These are phyloP conservation scores for Claviceps citrina DNA, from an alignment of 2,329 filamentous ascomycete species.

Conservation along the genomic window DNA sequence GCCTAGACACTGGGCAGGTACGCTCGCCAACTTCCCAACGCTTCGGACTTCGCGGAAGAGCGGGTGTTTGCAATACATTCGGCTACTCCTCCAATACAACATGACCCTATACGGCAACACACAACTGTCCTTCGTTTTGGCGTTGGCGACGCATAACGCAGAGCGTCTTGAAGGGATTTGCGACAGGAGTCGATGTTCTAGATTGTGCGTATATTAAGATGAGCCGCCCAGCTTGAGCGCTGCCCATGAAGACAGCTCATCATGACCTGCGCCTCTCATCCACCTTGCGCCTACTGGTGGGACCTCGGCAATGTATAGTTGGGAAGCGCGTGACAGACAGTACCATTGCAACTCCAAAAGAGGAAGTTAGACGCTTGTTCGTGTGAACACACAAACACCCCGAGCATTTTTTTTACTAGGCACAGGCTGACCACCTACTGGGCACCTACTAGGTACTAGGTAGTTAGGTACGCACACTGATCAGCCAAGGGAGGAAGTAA, in stretches of 20 bases:
- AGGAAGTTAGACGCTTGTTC: no score
- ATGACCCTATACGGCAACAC: background rate
- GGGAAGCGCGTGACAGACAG: background rate
- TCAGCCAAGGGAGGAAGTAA: no score
- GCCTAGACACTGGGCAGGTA: background rate
- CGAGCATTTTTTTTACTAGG: no score
- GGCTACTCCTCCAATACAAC: background rate
- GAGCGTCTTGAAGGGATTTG: background rate
- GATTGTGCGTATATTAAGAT: background rate
- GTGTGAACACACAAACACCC: no score
- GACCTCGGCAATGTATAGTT: background rate
- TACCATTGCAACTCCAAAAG: background rate
- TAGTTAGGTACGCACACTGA: no score
- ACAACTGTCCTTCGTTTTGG: background rate
- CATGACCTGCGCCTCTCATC: background rate
- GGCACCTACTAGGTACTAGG: no score
- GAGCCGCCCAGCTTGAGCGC: background rate
- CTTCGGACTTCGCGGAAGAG: background rate
- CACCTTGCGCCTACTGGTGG: no score
- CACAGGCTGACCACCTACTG: no score
- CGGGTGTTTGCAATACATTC: slow-evolving; percentile 1
- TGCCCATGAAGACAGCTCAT: background rate
- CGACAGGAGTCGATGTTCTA: background rate
- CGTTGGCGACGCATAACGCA: background rate
- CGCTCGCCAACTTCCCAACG: background rate